Base-by-base conservation (phyloP, 331 rosid species). In the Prunus yedoensis region DNA sequence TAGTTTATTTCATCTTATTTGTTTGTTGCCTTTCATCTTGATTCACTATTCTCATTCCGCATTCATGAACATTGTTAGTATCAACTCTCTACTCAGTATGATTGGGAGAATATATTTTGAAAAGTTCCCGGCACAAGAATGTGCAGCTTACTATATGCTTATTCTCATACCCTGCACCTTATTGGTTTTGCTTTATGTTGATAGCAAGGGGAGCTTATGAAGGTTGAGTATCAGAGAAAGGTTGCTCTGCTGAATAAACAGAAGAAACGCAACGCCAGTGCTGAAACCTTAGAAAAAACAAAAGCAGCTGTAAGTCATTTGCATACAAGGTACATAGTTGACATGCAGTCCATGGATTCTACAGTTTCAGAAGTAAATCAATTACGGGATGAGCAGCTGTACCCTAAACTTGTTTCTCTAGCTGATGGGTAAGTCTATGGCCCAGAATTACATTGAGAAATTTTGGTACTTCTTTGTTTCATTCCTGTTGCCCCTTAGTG, bases 151-250 rank as follows among this genome's bases (percentile, higher is more conserved):
- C 69, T 38, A 10, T 43, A 41, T 35, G 27, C 51, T 20, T 65
- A 68, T 68, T 57, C 54, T 53, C 57, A 61, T 5, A 45, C 27
- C 0, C 32, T 69, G 41, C 17, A 25, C 21, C 53, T 73, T 32
- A 14, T 57, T 25, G 28, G 30, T 49, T 76, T 61, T 16, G 10
- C 60, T 57, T 63, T 45, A 0, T 41, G 35, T 80, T 23, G 64
- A 81, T 91, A 92, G 97, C 97, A 88, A 92, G 94, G 94, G 67
- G 97, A 92, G 87, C 88, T 90, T 62, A 92, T 92, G 93, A 92
- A 92, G 82, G 75, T 90, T 18, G 97, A 92, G 77, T 92, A 92
- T 80, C 91, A 88, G 82, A 87, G 92, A 70, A 92, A 92, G 75
- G 96, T 92, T 64, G 79, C 88, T 38, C 77, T 90, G 73, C 91